Evolutionary conservation across 306 rosid species (phyloP).

Genomic region (Carpinus fangiana): DNA sequence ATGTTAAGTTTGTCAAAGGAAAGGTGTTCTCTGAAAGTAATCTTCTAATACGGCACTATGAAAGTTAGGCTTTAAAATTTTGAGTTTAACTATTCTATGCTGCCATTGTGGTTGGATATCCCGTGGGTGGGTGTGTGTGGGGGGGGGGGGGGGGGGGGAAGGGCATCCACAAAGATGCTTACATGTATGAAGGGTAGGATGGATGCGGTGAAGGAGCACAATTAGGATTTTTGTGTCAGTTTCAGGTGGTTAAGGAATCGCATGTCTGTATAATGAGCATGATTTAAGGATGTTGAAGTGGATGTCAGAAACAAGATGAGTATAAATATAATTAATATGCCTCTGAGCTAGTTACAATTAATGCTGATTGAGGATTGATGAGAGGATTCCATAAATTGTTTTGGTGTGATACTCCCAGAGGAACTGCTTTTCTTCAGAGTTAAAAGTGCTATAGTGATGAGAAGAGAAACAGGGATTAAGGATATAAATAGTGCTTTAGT

Average conservation of each 20-base stretch:
- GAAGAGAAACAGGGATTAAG: background rate
- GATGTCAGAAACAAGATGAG: background rate
- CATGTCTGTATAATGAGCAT: background rate
- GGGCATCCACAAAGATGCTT: too few species aligned
- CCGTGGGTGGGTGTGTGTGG: too few species aligned
- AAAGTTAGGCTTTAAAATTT: background rate
- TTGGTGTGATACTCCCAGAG: too few species aligned
- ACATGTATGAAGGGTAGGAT: too few species aligned
- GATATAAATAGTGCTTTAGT: background rate
- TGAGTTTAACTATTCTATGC: too few species aligned
- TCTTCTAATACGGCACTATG: background rate
- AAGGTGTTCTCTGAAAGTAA: too few species aligned
- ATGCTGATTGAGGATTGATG: background rate
- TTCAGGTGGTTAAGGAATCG: background rate
- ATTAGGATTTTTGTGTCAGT: background rate
- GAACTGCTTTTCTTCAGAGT: too few species aligned
- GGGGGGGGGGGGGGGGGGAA: too few species aligned
- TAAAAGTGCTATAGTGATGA: background rate
- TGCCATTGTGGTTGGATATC: too few species aligned
- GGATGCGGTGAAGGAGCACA: too few species aligned
- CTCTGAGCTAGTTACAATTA: background rate
- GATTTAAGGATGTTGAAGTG: background rate
- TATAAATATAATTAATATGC: background rate
- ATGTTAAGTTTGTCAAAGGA: background rate
- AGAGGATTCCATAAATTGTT: background rate